Conservation (phyloP, 129 eudicot genomes). For the Scalesia atractyloides region DNA sequence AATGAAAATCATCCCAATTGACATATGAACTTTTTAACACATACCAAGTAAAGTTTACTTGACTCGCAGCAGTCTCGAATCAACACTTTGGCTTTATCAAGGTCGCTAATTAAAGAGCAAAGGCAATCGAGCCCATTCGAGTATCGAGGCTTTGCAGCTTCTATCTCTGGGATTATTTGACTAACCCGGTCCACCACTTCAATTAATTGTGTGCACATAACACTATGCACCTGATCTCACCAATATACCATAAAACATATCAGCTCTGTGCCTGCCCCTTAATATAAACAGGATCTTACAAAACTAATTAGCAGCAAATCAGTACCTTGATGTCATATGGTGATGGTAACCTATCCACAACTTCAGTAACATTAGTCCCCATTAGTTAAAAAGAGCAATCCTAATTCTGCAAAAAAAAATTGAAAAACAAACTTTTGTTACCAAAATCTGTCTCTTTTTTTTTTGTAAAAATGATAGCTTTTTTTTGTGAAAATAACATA, state of each 20-base stretch:
- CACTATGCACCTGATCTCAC: conserved; percentile 66
- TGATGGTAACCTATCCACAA: conserved; percentile 39
- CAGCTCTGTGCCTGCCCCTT: not conserved
- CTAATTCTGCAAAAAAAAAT: conserved; percentile 27
- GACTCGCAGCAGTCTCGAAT: conserved; percentile 65
- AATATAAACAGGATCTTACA: not conserved
- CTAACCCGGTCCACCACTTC: conserved; percentile 47
- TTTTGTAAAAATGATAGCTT: not conserved
- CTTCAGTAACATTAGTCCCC: conserved; percentile 58
- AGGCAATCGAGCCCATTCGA: conserved; percentile 66
- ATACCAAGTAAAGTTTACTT: conserved; percentile 84
- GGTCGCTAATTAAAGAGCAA: conserved; percentile 42
- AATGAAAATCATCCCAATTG: conserved; percentile 2
- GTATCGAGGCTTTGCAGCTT: conserved; percentile 76
- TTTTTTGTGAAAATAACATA: not conserved
- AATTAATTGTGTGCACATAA: conserved; percentile 58
- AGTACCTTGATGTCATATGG: conserved; percentile 52
- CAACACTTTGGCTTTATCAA: conserved; percentile 51
- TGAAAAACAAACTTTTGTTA: conserved; percentile 1
- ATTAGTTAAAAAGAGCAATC: conserved; percentile 31
- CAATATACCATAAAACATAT: conserved; percentile 11
- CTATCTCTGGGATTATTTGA: conserved; percentile 55
- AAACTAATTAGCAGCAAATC: not conserved
- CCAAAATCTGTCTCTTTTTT: not conserved
- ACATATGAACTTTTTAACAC: conserved; percentile 9